These are phyloP conservation scores for Chlamydomonas reinhardtii DNA, from an alignment of 163 green algal species.

Conservation along the genomic window DNA sequence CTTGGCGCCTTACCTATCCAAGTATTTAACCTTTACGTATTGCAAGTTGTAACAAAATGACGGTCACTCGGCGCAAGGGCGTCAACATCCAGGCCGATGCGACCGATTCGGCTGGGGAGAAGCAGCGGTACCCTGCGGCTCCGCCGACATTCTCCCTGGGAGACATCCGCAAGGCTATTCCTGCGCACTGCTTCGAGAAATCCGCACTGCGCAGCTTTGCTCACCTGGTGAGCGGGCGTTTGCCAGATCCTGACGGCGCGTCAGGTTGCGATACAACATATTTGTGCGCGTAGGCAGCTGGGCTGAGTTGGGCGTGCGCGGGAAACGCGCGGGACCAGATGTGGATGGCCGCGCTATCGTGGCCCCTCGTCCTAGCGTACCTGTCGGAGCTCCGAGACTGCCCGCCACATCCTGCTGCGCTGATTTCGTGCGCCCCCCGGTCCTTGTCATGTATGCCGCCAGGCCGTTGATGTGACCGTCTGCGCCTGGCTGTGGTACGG, in stretches of 20 bases:
- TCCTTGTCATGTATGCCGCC: not conserved
- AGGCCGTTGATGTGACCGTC: constrained; percentile 31
- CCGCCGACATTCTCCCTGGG: constrained; percentile 72
- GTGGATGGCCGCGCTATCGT: not conserved
- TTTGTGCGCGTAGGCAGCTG: not conserved
- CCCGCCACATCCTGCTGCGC: too few relatives aligned
- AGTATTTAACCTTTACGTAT: too few relatives aligned
- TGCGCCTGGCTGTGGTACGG: constrained; percentile 5
- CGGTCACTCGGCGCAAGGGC: too few relatives aligned
- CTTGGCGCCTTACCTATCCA: too few relatives aligned
- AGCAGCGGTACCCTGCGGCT: constrained; percentile 9
- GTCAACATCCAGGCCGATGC: too few relatives aligned
- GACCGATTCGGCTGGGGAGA: not conserved
- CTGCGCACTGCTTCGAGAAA: constrained; percentile 88
- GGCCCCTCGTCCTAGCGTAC: too few relatives aligned
- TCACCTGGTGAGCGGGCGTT: constrained; percentile 69
- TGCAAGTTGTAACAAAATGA: too few relatives aligned
- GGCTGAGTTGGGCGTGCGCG: not conserved
- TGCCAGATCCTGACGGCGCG: too few relatives aligned
- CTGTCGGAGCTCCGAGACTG: too few relatives aligned
- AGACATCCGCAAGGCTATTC: constrained; percentile 85
- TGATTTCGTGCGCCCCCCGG: not conserved
- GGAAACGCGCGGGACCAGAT: not conserved
- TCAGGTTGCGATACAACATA: too few relatives aligned
- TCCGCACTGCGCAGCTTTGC: constrained; percentile 60